A percentile compares a stretch with the other conserved stretches of the same genome.
These are phyloP conservation scores for Hypoxylon perforatum DNA, from an alignment of 495 filamentous ascomycete genomes.

Conservation along the genomic window DNA sequence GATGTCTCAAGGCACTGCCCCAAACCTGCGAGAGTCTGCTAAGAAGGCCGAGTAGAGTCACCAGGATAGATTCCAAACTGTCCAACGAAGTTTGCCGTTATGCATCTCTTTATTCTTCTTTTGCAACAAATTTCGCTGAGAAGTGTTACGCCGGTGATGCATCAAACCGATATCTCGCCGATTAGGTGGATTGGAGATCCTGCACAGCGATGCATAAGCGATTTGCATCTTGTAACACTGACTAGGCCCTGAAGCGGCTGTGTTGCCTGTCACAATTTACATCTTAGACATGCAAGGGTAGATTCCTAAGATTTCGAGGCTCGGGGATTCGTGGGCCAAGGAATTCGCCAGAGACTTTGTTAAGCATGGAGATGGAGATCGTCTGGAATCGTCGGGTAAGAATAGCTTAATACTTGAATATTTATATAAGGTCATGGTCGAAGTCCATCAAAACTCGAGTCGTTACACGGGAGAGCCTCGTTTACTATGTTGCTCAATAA, in stretches of 20 bases:
- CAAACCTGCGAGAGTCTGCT: constrained; percentile 63
- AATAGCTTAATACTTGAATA: background rate
- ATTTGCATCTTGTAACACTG: constrained; percentile 20
- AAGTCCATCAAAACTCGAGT: background rate
- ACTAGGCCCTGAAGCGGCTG: constrained; percentile 9
- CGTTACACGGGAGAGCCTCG: background rate
- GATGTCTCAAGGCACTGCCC: constrained; percentile 63
- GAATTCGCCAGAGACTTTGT: background rate
- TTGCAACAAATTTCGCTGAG: too few species aligned
- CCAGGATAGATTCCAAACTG: too few species aligned
- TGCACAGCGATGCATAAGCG: constrained; percentile 29
- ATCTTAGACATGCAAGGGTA: background rate
- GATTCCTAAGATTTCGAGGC: background rate
- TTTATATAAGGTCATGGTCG: background rate
- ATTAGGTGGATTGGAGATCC: constrained; percentile 37
- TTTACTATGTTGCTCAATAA: background rate
- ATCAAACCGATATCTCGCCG: constrained; percentile 40
- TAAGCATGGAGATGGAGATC: background rate
- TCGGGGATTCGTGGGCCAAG: background rate
- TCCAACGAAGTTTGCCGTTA: too few species aligned
- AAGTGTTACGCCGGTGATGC: constrained; percentile 27
- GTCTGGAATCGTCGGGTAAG: background rate
- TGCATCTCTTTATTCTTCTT: too few species aligned
- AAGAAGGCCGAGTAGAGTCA: constrained; percentile 62
- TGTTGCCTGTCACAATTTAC: constrained; percentile 17